These are phyloP conservation scores for Cryptococcus sp. DNA, from an alignment of 1,284 basidiomycete species.

Conservation along the genomic window DNA sequence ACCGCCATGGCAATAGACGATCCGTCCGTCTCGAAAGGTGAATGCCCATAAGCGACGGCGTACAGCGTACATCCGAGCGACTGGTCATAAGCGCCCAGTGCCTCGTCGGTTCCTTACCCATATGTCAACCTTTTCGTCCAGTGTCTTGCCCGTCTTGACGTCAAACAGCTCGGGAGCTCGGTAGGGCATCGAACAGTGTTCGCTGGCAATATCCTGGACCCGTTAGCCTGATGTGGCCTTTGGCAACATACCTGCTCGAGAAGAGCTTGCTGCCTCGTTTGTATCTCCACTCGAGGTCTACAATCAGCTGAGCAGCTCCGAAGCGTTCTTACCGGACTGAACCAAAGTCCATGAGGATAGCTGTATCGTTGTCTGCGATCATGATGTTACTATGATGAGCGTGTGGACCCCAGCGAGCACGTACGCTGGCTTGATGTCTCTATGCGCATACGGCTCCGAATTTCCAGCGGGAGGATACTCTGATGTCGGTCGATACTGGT, in stretches of 20 bases:
- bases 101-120: conserved; percentile 59
- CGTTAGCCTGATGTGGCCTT: conserved; percentile 4
- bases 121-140: conserved; percentile 94
- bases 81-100: conserved; percentile 48
- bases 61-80: conserved; percentile 87
- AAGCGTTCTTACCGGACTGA: conserved; percentile 53
- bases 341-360: conserved; percentile 98
- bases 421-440: conserved; percentile 94
- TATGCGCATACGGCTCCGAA: conserved; percentile 75
- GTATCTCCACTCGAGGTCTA: conserved; percentile 45
- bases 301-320: conserved; percentile 2
- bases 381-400: conserved; percentile 74
- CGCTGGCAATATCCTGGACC: conserved; percentile 85
- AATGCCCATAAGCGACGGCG: conserved; percentile 84
- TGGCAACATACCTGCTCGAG: conserved; percentile 72
- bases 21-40: conserved; percentile 85
- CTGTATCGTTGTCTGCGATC: conserved; percentile 84
- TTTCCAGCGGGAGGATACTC: conserved; percentile 31
- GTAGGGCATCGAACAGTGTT: conserved; percentile 95
- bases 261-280: conserved; percentile 77
- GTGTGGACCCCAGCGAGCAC: conserved; percentile 30
- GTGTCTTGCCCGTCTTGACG: conserved; percentile 75
- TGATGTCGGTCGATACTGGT: conserved; percentile 58
- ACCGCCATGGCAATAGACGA: conserved; percentile 94
- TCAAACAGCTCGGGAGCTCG: conserved; percentile 92